Evolutionary conservation across 257 asterid genomes (phyloP), one percentile per base, ranked within the genome.

Genomic region (Plectranthus barbatus): DNA sequence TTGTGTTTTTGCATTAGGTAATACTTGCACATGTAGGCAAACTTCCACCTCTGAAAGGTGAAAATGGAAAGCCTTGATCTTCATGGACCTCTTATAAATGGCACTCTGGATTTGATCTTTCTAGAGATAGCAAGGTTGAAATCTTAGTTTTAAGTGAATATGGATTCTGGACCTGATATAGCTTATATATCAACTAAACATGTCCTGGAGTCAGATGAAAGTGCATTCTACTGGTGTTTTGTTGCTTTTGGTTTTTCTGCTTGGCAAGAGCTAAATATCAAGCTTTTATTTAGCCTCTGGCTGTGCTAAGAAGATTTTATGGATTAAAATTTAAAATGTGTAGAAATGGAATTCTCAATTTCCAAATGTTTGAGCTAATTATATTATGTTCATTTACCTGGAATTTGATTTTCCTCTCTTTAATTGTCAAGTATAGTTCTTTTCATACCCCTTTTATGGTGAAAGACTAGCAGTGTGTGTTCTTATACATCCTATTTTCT

Each of bases 201-300:
- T 24, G 29, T 45, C 20, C 21, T 8, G 20, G 9, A 47, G 41
- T 55, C 29, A 4, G 29, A 4, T 34, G 33, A 46, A 26, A 53
- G 48, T 31, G 3, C 39, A 20, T 26, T 1, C 39, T 34, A 34
- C 9, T 5, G 7, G 56, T 12, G 54, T 53, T 31, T 29, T 12
- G 12, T 40, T 12, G 15, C 15, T 40, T 64, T 31, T 18, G 15
- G 63, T 26, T 12, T 67, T 46, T 59, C 39, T 67, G 52, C 7
- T 67, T 48, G 46, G 66, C 46, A 8, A 36, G 48, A 57, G 39
- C 60, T 33, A n/a, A n/a, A n/a, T n/a, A n/a, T n/a, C n/a, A n/a
- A 37, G 19, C 49, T n/a, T 21, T 18, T 13, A 12, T 8, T 49
- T 63, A 34, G 12, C 15, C 44, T 36, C 24, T 12, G 5, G 24